phyloP scores from a whole-genome alignment of 2,329 filamentous ascomycete genomes.

The Sphaceloma murrayae region DNA sequence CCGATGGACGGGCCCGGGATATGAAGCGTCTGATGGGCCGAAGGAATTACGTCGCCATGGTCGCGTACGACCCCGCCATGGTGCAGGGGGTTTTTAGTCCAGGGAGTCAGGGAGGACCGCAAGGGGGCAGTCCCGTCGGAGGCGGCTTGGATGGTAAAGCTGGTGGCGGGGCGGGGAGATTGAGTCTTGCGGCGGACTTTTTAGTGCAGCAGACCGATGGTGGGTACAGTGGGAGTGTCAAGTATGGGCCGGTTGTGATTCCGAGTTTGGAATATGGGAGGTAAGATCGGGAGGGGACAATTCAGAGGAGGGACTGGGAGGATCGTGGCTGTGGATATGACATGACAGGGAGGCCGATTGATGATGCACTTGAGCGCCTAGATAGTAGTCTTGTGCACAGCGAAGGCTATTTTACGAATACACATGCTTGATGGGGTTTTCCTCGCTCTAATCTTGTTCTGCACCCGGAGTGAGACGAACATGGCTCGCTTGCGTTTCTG shows the following conservation, averaged over 20 bases:
- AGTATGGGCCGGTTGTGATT: constrained; percentile 94
- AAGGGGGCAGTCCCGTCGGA: not conserved
- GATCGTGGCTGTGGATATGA: too few species aligned
- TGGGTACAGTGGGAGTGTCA: constrained; percentile 70
- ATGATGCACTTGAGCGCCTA: too few species aligned
- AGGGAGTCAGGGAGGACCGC: not conserved
- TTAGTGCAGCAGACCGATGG: constrained; percentile 83
- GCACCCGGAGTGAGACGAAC: too few species aligned
- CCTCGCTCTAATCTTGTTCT: too few species aligned
- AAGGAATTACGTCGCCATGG: constrained; percentile 82
- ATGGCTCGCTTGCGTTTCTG: too few species aligned
- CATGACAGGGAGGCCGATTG: too few species aligned
- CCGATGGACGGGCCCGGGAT: constrained; percentile 71
- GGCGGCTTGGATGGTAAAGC: constrained; percentile 26
- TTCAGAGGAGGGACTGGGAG: too few species aligned
- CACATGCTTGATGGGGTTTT: too few species aligned
- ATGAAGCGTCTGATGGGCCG: constrained; percentile 80
- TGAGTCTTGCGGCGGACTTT: constrained; percentile 91
- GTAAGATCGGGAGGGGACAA: constrained; percentile 25
- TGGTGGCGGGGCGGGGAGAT: constrained; percentile 35
- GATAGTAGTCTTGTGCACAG: too few species aligned
- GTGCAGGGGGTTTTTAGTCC: constrained; percentile 37
- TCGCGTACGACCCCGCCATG: constrained; percentile 86
- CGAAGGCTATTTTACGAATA: too few species aligned
- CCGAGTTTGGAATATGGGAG: constrained; percentile 53